These are phyloP conservation scores for Glycine soja DNA, from an alignment of 306 rosid genomes.

Conservation along the genomic window DNA sequence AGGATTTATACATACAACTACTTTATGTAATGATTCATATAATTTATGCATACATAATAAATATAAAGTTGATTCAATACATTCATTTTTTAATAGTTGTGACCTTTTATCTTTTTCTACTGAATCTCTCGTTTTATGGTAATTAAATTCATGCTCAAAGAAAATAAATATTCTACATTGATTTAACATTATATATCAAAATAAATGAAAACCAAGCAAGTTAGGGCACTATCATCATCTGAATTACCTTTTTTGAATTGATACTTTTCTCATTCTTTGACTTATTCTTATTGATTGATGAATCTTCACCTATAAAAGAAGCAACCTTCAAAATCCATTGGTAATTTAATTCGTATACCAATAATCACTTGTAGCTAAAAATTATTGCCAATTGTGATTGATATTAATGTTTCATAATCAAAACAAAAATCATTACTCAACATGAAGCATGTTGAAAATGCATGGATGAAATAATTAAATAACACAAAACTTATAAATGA, in stretches of 20 bases:
- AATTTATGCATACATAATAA: too few species aligned
- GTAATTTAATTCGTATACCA: background rate
- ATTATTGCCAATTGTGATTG: background rate
- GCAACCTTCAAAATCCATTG: background rate
- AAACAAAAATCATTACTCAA: background rate
- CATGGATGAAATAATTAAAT: background rate
- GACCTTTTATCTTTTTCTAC: background rate
- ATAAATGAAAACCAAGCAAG: background rate
- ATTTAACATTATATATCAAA: background rate
- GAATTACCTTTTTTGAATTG: slow-evolving; percentile 44
- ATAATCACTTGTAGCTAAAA: background rate
- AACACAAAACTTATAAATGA: background rate
- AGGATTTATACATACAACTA: too few species aligned
- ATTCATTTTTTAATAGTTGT: too few species aligned
- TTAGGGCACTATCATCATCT: background rate
- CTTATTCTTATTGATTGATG: background rate
- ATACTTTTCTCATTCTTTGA: slow-evolving; percentile 3
- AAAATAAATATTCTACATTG: background rate
- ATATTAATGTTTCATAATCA: background rate
- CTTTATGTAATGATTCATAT: too few species aligned
- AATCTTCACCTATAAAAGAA: slow-evolving; percentile 45
- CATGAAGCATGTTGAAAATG: background rate
- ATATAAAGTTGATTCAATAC: too few species aligned
- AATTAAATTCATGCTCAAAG: too few species aligned
- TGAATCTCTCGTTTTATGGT: background rate